Evolutionary conservation across 345 rosid genomes (phyloP), one percentile per base, ranked within the genome.

Genomic region (Theobroma cacao): DNA sequence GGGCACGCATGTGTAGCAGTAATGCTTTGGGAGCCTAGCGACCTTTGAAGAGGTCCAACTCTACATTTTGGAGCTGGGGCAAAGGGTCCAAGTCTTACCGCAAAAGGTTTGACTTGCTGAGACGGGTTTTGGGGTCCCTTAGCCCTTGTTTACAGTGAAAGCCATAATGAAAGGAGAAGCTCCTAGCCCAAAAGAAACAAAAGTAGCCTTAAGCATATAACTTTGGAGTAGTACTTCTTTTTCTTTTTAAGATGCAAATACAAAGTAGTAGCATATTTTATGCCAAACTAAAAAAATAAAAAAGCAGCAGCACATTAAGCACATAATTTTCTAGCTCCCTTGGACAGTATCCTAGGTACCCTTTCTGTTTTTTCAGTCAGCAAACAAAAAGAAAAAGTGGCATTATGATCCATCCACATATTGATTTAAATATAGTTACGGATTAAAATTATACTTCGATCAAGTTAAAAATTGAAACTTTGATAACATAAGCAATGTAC

Each of bases 31-130:
- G 40, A 70, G 26, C 24, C 7, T 31, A 1, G 28, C 36, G 64
- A 0, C 71, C 74, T 81, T 81, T 67, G 75, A 43, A 24, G 55
- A 74, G 70, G 41, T 64, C 59, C 81, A 47, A 59, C 43, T 72
- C 77, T 65, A 58, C 50, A 5, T 66, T 69, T 52, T 45, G 52
- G 28, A 6, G 55, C 11, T 48, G 30, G 40, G 20, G 10, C 34
- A 22, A 65, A 26, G 47, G 52, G 84, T 67, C 78, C 69, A 58
- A 78, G 60, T 79, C 74, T 65, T 77, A 40, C 76, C 34, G 53
- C 60, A 80, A 85, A 88, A 87, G 91, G 82, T 90, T 90, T 89
- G 90, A 88, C 93, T 80, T 84, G 76, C 76, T 40, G 79, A 72
- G 62, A 26, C 38, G 40, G 79, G 38, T 72, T 24, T 76, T 58